Conservation (phyloP, 768 basidiomycete genomes). For the Mycena belliarum region DNA sequence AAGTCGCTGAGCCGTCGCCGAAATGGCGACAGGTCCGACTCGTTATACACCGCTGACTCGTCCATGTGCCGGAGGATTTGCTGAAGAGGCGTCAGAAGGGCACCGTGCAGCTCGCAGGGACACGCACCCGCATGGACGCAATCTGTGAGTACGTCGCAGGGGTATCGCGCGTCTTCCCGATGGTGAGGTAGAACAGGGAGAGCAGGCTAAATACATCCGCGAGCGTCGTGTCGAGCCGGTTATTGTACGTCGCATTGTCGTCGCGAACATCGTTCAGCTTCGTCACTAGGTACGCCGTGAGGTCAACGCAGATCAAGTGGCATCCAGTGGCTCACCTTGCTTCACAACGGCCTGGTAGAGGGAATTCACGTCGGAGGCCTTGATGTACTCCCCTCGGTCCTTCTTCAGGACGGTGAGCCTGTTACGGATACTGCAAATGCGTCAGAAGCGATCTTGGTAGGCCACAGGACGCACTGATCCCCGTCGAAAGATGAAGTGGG, state of each 20-base stretch:
- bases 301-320: background rate
- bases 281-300: constrained; percentile 59
- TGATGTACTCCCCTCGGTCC: constrained; percentile 90
- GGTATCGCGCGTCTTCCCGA: constrained; percentile 92
- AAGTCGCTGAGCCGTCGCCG: constrained; percentile 78
- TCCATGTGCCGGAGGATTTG: constrained; percentile 96
- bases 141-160: constrained; percentile 97
- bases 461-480: constrained; percentile 25
- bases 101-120: constrained; percentile 1
- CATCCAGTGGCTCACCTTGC: constrained; percentile 61
- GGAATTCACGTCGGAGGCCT: constrained; percentile 87
- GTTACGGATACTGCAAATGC: constrained; percentile 77
- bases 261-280: constrained; percentile 90
- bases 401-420: constrained; percentile 93
- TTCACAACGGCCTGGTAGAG: constrained; percentile 93
- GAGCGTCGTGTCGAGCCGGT: constrained; percentile 92
- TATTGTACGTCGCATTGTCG: constrained; percentile 72
- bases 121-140: constrained; percentile 91
- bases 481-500: constrained; percentile 5
- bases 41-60: constrained; percentile 93
- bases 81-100: constrained; percentile 40
- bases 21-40: constrained; percentile 87
- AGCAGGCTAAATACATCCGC: constrained; percentile 95
- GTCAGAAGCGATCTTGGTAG: constrained; percentile 16
- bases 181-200: constrained; percentile 96